Conservation (phyloP, 2,329 filamentous ascomycete species). For the Beauveria caledonica region DNA sequence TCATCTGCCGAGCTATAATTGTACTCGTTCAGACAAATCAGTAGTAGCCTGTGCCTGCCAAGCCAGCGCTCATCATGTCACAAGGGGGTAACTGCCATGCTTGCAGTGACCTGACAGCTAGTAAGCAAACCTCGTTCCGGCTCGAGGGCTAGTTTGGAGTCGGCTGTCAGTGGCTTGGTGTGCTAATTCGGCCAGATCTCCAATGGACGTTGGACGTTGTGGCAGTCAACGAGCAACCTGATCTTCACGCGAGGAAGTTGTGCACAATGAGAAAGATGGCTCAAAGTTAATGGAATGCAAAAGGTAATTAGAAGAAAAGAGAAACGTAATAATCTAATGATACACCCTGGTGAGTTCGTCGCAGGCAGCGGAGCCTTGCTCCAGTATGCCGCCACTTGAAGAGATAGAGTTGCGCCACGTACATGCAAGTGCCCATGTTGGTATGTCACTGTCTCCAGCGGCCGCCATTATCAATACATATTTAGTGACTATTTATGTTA, state of each 20-base stretch:
- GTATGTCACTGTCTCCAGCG: background rate
- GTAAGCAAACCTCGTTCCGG: background rate
- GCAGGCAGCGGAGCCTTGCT: background rate
- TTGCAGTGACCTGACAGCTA: background rate
- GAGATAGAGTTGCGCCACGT: conserved; percentile 7
- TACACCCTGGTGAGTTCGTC: background rate
- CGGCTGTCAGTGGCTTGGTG: background rate
- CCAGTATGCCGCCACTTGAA: background rate
- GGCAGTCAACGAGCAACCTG: background rate
- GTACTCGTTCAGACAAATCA: too few species aligned
- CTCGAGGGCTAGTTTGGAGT: background rate
- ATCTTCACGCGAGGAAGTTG: background rate
- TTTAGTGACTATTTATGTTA: background rate
- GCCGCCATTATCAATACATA: background rate
- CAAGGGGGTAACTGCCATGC: background rate
- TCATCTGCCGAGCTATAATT: background rate
- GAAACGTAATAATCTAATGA: too few species aligned
- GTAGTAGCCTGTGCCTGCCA: background rate
- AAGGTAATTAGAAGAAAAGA: too few species aligned
- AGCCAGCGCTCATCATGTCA: background rate
- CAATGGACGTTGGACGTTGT: background rate
- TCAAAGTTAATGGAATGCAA: too few species aligned
- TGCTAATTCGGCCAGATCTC: background rate
- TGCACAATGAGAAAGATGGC: too few species aligned
- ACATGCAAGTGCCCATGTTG: background rate